Conservation (phyloP, 768 basidiomycete genomes). For the Suillus placidus region DNA sequence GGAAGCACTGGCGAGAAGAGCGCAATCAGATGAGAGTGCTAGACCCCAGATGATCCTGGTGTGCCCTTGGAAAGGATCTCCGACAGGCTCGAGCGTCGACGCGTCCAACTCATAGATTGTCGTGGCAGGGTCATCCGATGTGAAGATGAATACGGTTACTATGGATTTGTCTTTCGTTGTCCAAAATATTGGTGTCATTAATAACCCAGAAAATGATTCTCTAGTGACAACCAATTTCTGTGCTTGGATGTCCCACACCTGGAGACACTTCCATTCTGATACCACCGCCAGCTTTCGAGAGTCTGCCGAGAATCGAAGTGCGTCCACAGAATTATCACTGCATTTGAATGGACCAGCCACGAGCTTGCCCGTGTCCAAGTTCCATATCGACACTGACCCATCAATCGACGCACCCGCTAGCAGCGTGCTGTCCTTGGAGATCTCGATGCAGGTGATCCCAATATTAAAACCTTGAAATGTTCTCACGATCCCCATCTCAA, state of each 20-base stretch:
- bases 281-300: neutral
- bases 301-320: neutral
- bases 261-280: no score
- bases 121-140: no score
- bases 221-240: no score
- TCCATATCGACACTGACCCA: neutral
- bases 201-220: no score
- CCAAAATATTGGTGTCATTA: neutral
- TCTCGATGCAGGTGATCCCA: neutral
- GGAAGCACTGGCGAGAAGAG: neutral
- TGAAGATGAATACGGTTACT: no score
- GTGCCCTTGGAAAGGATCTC: neutral
- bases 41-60: accelerated
- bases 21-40: neutral
- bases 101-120: neutral
- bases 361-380: neutral
- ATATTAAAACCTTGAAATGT: no score
- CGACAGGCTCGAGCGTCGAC: neutral
- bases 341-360: neutral
- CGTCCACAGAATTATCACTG: neutral
- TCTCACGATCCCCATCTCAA: neutral
- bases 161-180: neutral
- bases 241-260: neutral
- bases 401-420: accelerated
- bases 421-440: neutral